Base-by-base conservation (phyloP, 2,329 filamentous ascomycete genomes). In the Chaetomium sp. region DNA sequence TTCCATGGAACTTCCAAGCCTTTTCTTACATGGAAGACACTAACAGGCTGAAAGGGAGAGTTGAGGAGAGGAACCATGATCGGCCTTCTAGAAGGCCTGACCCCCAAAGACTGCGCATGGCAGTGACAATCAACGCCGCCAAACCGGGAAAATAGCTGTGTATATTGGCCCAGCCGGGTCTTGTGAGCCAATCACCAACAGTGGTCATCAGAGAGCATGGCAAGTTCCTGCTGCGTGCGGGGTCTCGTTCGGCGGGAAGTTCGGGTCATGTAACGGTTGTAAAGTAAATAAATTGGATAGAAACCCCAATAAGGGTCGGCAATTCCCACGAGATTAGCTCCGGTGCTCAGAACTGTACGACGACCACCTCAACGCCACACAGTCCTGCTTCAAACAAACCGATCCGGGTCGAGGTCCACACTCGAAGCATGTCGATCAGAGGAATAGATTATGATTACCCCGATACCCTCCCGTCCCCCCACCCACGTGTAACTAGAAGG, bases 241-340 rank as follows among this genome's bases (percentile, higher is more conserved):
- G 61, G 61, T 56, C 29, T 50, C 4, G 25, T 33, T 38, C 55
- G 53, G 33, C 58, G 47, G 62, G 42, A 57, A 50, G 19, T 38
- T 23, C 25, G 33, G 57, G 50, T 29, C 16, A 60, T 23, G 45
- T 9, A 23, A 16, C 45, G 33, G 5, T 61, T 27, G 23, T 27
- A 61, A 35, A 59, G 60, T 60, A 49, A 59, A 66, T 66, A 68
- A 5, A 66, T 66, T 68, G 51, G 31, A 53, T n/a, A 33, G 56
- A 29, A 61, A 50, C 29, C 29, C 12, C 29, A 21, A 38, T 35
- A 27, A 35, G 7, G 21, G 58, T 49, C 65, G 65, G 65, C 65
- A 65, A 54, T 66, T 64, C 27, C 35, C 8, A 12, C n/a, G 8
- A 54, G 23, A 59, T 47, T 21, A 45, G 12, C 10, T 25, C 38